Conservation (phyloP, 192 early-diverging fungal species). For the Lobosporangium transversale region DNA sequence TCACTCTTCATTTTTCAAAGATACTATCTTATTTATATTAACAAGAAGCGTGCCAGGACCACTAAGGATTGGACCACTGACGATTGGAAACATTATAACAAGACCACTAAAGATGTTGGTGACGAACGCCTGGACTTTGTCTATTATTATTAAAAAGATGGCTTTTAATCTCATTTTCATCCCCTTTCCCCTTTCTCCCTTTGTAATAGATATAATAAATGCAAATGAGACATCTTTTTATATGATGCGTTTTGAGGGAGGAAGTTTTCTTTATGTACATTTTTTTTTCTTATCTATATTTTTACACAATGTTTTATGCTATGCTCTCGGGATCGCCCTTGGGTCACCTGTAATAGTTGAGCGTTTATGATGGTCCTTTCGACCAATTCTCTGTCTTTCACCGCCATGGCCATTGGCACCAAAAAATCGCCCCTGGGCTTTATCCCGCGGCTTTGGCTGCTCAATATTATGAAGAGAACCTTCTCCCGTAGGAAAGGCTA, state of each 20-base stretch:
- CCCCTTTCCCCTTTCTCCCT: not conserved
- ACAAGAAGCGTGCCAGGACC: conserved; percentile 57
- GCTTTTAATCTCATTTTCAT: not conserved
- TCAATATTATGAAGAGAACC: not conserved
- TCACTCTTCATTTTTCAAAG: conserved; percentile 56
- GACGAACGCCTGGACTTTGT: conserved; percentile 67
- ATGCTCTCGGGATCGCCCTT: conserved; percentile 2
- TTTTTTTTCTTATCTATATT: not conserved
- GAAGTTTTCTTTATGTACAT: not conserved
- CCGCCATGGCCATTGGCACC: conserved; percentile 4
- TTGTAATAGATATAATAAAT: not conserved
- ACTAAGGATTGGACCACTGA: conserved; percentile 60
- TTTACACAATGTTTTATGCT: not conserved
- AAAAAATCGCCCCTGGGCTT: not conserved
- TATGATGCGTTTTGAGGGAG: too few relatives aligned
- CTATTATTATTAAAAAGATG: conserved; percentile 15
- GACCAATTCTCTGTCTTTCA: conserved; percentile 8
- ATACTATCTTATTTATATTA: conserved; percentile 54
- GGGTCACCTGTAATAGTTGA: conserved; percentile 26
- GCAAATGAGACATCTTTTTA: too few relatives aligned
- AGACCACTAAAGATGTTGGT: conserved; percentile 63
- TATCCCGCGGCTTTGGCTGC: not conserved
- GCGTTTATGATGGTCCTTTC: conserved; percentile 19
- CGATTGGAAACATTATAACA: conserved; percentile 61
- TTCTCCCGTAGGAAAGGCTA: conserved; percentile 11